These are phyloP conservation scores for Heterobasidion annosum DNA, from an alignment of 1,284 basidiomycete species.

Conservation along the genomic window DNA sequence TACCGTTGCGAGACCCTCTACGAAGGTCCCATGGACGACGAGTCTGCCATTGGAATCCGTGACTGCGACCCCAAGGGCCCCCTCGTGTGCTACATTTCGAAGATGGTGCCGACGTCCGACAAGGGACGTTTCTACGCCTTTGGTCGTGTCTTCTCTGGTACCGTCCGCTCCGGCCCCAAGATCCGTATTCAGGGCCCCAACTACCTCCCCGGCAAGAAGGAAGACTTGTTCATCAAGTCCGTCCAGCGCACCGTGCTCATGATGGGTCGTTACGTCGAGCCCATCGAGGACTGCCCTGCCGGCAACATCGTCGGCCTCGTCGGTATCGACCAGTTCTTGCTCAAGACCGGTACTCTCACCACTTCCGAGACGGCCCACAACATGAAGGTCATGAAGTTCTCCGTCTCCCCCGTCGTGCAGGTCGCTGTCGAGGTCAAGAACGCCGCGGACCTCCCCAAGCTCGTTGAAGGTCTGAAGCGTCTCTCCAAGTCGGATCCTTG, in stretches of 20 bases:
- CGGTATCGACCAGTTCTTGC: conserved; percentile 99
- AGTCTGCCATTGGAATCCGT: conserved; percentile 97
- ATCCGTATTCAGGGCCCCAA: conserved; percentile 99
- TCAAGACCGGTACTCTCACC: conserved; percentile 98
- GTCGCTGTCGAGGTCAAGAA: conserved; percentile 99
- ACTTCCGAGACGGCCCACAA: conserved; percentile 99
- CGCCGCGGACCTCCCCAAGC: conserved; percentile 95
- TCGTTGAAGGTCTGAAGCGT: conserved; percentile 99
- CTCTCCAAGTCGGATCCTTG: conserved; percentile 99
- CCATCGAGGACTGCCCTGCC: conserved; percentile 98
- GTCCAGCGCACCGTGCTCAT: conserved; percentile 99
- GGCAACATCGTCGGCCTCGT: conserved; percentile 99
- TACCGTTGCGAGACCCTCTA: conserved; percentile 99
- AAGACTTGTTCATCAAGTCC: conserved; percentile 97
- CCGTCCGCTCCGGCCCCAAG: conserved; percentile 95
- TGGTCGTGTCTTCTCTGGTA: conserved; percentile 99
- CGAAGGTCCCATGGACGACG: conserved; percentile 99
- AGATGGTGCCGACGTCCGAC: conserved; percentile 99
- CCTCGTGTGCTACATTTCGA: conserved; percentile 98
- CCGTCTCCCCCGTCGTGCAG: conserved; percentile 98
- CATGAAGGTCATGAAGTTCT: conserved; percentile 99
- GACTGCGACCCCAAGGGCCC: conserved; percentile 98
- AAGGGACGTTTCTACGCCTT: conserved; percentile 99
- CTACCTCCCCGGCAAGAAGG: conserved; percentile 98
- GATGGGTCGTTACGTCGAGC: conserved; percentile 99